These are phyloP conservation scores for Melocanna baccifera DNA, from an alignment of 176 grass and related monocot species.

Conservation along the genomic window DNA sequence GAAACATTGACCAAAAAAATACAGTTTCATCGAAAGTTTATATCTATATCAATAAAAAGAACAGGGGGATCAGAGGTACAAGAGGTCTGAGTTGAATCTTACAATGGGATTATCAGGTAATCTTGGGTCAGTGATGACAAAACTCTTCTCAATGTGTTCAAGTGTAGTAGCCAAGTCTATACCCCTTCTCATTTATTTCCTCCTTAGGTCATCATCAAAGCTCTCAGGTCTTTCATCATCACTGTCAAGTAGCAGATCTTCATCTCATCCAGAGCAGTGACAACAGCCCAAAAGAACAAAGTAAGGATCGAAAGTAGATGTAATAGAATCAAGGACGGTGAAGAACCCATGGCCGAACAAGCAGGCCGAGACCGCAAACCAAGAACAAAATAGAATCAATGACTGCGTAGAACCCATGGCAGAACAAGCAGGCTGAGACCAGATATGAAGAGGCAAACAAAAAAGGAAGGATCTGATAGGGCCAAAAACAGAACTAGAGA, in stretches of 20 bases:
- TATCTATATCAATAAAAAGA: neutral
- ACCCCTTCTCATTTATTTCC: conserved; percentile 95
- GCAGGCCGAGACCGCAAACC: too few relatives aligned
- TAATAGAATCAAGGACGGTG: too few relatives aligned
- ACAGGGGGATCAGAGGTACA: neutral
- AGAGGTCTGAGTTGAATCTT: conserved; percentile 22
- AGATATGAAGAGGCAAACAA: too few relatives aligned
- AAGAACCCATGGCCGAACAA: too few relatives aligned
- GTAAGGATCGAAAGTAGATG: too few relatives aligned
- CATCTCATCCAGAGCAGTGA: too few relatives aligned
- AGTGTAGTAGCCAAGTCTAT: conserved; percentile 96
- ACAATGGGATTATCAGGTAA: conserved; percentile 82
- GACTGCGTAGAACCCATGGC: too few relatives aligned
- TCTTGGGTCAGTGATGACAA: conserved; percentile 75
- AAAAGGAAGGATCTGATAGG: too few relatives aligned
- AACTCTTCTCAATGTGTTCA: conserved; percentile 91
- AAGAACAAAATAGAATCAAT: too few relatives aligned
- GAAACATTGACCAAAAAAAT: conserved; percentile 1
- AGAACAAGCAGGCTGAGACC: too few relatives aligned
- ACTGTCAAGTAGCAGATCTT: conserved; percentile 58
- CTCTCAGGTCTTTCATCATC: conserved; percentile 84
- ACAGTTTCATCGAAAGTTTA: neutral
- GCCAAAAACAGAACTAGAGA: too few relatives aligned
- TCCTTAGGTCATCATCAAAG: conserved; percentile 70
- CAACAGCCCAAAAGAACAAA: too few relatives aligned